A percentile compares a stretch with the other conserved stretches of the same genome.
These are phyloP conservation scores for Backusella liffmaniae DNA, from an alignment of 192 early-diverging fungal genomes.

Conservation along the genomic window DNA sequence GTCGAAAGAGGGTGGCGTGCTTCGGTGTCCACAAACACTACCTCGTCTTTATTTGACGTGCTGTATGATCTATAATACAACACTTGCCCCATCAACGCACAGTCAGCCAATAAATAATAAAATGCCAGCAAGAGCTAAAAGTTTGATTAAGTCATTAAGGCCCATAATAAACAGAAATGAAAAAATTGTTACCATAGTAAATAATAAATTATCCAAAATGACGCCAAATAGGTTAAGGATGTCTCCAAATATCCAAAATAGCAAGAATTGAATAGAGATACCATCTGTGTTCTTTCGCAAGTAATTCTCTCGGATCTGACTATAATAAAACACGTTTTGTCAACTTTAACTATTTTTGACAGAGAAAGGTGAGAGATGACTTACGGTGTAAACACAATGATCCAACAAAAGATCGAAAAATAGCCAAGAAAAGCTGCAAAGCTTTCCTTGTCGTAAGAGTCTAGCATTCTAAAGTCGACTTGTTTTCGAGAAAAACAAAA, in stretches of 20 bases:
- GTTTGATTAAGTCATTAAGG: neutral
- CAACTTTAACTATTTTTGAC: neutral
- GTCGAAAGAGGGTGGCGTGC: neutral
- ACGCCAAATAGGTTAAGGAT: constrained; percentile 74
- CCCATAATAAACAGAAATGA: constrained; percentile 27
- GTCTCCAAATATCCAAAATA: constrained; percentile 78
- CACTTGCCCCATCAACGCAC: constrained; percentile 61
- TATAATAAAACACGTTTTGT: constrained; percentile 5
- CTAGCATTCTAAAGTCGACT: neutral
- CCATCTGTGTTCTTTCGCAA: constrained; percentile 73
- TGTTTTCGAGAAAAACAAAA: neutral
- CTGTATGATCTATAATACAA: constrained; percentile 49
- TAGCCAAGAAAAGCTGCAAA: constrained; percentile 57
- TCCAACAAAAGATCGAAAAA: constrained; percentile 71
- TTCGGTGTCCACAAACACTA: neutral
- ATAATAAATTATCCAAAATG: constrained; percentile 61
- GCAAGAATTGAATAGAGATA: constrained; percentile 66
- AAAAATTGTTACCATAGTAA: constrained; percentile 55
- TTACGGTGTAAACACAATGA: constrained; percentile 82
- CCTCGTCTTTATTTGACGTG: neutral
- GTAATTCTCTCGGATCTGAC: constrained; percentile 78
- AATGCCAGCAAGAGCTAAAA: constrained; percentile 48
- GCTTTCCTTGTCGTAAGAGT: neutral
- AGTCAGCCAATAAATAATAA: constrained; percentile 74
- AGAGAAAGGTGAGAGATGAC: constrained; percentile 11